Percentiles rank a stretch among this genome's conserved stretches.
These are phyloP conservation scores for Pseudohyphozyma bogoriensis DNA, from an alignment of 768 basidiomycete genomes.

Conservation along the genomic window DNA sequence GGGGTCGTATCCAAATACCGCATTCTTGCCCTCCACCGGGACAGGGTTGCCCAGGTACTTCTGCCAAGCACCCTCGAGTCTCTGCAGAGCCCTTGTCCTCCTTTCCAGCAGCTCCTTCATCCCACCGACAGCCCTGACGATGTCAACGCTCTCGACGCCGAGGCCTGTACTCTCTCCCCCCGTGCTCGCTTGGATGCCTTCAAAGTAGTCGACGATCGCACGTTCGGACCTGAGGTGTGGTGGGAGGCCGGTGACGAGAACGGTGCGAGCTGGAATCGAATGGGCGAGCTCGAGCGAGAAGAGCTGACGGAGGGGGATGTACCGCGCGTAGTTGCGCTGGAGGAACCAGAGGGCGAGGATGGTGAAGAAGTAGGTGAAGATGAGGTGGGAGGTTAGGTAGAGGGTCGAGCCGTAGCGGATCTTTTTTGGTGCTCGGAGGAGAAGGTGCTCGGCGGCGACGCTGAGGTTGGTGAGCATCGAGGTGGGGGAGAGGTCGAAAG, in stretches of 20 bases:
- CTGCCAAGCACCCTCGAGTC: constrained; percentile 76
- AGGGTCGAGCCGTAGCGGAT: constrained; percentile 41
- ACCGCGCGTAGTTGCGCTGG: constrained; percentile 77
- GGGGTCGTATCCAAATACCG: constrained; percentile 69
- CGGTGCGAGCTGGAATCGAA: constrained; percentile 85
- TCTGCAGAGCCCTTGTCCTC: constrained; percentile 67
- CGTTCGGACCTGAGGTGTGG: constrained; percentile 74
- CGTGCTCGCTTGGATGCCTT: constrained; percentile 57
- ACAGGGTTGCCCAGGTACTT: constrained; percentile 91
- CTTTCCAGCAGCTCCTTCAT: constrained; percentile 63
- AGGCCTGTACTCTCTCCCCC: constrained; percentile 2
- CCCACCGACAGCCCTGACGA: constrained; percentile 70
- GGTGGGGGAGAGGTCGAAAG: constrained; percentile 38
- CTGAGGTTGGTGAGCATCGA: no score
- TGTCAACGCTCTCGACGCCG: constrained; percentile 81
- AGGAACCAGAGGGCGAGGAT: constrained; percentile 73
- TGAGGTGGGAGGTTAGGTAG: constrained; percentile 62
- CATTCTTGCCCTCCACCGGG: constrained; percentile 30
- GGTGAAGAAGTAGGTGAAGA: constrained; percentile 92
- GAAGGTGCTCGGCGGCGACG: constrained; percentile 42
- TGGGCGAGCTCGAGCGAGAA: constrained; percentile 91
- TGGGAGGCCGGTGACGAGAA: constrained; percentile 76
- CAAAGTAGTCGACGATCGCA: constrained; percentile 84
- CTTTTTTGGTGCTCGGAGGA: constrained; percentile 15
- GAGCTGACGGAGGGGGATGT: constrained; percentile 79